Base-by-base conservation (phyloP, 2,329 filamentous ascomycete genomes). In the Lachnellula cervina region DNA sequence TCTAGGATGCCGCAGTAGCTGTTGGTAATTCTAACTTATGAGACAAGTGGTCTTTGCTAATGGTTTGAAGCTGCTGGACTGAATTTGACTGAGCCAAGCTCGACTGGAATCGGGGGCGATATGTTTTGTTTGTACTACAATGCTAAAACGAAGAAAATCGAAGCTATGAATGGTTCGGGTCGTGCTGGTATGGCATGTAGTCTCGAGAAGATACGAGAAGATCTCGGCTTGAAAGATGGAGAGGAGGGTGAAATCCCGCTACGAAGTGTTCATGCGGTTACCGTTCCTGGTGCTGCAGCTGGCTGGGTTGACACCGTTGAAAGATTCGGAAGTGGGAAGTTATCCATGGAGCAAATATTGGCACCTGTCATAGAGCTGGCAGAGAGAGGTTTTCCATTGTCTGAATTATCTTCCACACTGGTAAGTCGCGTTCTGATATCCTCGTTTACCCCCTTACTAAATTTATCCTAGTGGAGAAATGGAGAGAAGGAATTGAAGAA, bases 111-210 rank as follows among this genome's bases (percentile, higher is more conserved):
- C 58, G 94, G 94, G 55, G 94, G 94, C 60, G 94, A 99, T 74
- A 91, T 96, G 85, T 99, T 97, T 75, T 92, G 92, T 71, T 82
- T 97, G 37, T 97, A 84, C 78, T 97, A 93, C 76, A 83, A 95
- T 69, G 90, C 90, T 43, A 82, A 87, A 64, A 89, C 86, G 0
- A 88, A 88, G 68, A 88, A 88, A 60, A 87, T 97, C 8, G 87
- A 85, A 53, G 89, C 91, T 9, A 76, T 97, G 72, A 99, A 99
- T 72, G 94, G 92, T 19, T 97, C 92, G 1, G 94, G 94, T n/a
- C 85, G 94, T 28, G 83, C 90, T 3, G 85, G 89, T 4, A 78
- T 74, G 51, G 83, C 86, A 38, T 84, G 76, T 60, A 88, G 85
- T 0, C 77, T 95, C 0, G 86, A 90, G 52, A 79, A 77, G 34